phyloP scores from a whole-genome alignment of 768 basidiomycete species.

The Mycena belliarum region DNA sequence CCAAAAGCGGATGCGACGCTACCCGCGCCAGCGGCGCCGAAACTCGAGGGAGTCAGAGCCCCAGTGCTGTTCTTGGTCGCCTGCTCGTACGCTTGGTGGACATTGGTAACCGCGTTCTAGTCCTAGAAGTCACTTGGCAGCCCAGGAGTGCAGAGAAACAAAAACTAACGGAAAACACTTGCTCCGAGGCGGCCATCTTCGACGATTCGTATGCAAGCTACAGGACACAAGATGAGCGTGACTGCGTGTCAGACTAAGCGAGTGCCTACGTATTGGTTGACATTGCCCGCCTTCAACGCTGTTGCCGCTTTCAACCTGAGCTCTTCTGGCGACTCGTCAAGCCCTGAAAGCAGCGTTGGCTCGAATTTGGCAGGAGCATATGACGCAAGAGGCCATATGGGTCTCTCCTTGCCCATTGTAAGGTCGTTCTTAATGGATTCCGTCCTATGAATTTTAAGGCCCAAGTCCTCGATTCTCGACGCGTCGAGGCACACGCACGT shows the following conservation, averaged over 20 bases:
- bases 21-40: neutral
- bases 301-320: constrained; percentile 63
- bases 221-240: neutral
- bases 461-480: neutral
- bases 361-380: constrained; percentile 81
- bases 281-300: constrained; percentile 54
- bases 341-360: constrained; percentile 58
- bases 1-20: constrained; percentile 36
- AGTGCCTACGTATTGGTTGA: constrained; percentile 66
- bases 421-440: constrained; percentile 70
- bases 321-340: constrained; percentile 82
- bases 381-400: constrained; percentile 76
- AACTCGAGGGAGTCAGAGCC: constrained; percentile 4
- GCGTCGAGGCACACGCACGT: constrained; percentile 6
- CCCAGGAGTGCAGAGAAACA: neutral
- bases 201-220: constrained; percentile 61
- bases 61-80: constrained; percentile 44
- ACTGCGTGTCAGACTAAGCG: neutral
- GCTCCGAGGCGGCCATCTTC: constrained; percentile 55
- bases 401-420: constrained; percentile 60
- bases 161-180: constrained; percentile 39
- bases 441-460: constrained; percentile 38
- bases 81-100: constrained; percentile 51
- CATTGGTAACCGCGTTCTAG: constrained; percentile 52
- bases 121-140: neutral